Conservation (phyloP, 345 rosid genomes). For the Combretum micranthum region DNA sequence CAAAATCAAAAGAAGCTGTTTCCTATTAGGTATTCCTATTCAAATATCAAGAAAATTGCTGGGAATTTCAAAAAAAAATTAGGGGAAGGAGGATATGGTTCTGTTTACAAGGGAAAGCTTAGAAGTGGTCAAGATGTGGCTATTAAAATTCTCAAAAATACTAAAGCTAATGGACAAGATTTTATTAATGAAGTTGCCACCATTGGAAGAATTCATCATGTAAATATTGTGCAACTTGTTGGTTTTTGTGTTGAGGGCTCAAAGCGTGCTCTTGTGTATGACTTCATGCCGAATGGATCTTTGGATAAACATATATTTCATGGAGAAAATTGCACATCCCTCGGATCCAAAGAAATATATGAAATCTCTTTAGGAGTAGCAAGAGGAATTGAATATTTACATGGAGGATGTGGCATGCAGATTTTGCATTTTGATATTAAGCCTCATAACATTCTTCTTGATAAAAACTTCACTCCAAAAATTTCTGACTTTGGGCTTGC, state of each 20-base stretch:
- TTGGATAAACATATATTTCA: constrained; percentile 11
- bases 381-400: not conserved
- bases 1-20: not conserved
- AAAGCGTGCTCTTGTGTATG: constrained; percentile 9
- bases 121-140: not conserved
- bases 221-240: not conserved
- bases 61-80: not conserved
- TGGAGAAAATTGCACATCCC: not conserved
- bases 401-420: too few relatives aligned
- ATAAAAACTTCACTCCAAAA: too few relatives aligned
- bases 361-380: constrained; percentile 5
- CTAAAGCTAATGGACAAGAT: not conserved
- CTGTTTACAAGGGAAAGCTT: constrained; percentile 1
- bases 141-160: not conserved
- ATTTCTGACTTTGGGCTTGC: too few relatives aligned
- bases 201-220: constrained; percentile 4
- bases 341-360: constrained; percentile 1
- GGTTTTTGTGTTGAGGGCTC: constrained; percentile 1
- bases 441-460: too few relatives aligned
- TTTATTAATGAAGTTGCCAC: not conserved
- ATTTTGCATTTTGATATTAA: too few relatives aligned
- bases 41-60: constrained; percentile 1
- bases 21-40: not conserved
- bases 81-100: constrained; percentile 2
- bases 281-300: constrained; percentile 16